A percentile compares a stretch with the other conserved stretches of the same genome.
Evolutionary conservation across 2,329 filamentous ascomycete genomes (phyloP).

Genomic region (Calonectria pteridis): DNA sequence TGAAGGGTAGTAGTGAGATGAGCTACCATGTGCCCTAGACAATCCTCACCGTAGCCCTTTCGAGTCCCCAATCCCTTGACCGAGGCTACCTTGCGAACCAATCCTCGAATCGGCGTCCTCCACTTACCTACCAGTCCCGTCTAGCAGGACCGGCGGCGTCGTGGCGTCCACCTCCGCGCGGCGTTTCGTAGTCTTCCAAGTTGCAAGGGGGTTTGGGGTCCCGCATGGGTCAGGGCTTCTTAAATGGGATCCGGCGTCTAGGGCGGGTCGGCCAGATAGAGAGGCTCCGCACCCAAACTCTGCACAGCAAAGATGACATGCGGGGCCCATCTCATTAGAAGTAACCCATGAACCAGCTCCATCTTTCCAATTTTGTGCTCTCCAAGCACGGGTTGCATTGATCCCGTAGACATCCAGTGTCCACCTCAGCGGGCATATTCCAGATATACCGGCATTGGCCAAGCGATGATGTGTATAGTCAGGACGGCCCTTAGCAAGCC

Average conservation of each 20-base stretch:
- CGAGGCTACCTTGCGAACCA: slow-evolving; percentile 31
- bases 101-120: slow-evolving; percentile 39
- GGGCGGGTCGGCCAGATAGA: slow-evolving; percentile 39
- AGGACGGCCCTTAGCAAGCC: slow-evolving; percentile 46
- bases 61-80: slow-evolving; percentile 12
- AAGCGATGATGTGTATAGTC: slow-evolving; percentile 50
- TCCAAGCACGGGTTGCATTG: slow-evolving; percentile 38
- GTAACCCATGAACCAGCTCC: slow-evolving; percentile 45
- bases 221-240: slow-evolving; percentile 16
- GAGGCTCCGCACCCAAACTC: slow-evolving; percentile 41
- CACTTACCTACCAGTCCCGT: slow-evolving; percentile 33
- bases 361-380: slow-evolving; percentile 44
- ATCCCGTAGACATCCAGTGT: slow-evolving; percentile 61
- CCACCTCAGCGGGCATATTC: slow-evolving; percentile 53
- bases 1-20: slow-evolving; percentile 45
- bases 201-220: slow-evolving; percentile 5
- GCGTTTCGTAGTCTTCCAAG: slow-evolving; percentile 29
- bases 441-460: slow-evolving; percentile 54
- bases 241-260: slow-evolving; percentile 21
- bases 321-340: slow-evolving; percentile 47
- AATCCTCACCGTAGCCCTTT: slow-evolving; percentile 29
- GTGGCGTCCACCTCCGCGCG: slow-evolving; percentile 35
- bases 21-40: slow-evolving; percentile 41
- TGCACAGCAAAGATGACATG: slow-evolving; percentile 49
- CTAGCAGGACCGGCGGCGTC: slow-evolving; percentile 41